These are phyloP conservation scores for Geoglossum glabrum DNA, from an alignment of 495 filamentous ascomycete genomes.

Conservation along the genomic window DNA sequence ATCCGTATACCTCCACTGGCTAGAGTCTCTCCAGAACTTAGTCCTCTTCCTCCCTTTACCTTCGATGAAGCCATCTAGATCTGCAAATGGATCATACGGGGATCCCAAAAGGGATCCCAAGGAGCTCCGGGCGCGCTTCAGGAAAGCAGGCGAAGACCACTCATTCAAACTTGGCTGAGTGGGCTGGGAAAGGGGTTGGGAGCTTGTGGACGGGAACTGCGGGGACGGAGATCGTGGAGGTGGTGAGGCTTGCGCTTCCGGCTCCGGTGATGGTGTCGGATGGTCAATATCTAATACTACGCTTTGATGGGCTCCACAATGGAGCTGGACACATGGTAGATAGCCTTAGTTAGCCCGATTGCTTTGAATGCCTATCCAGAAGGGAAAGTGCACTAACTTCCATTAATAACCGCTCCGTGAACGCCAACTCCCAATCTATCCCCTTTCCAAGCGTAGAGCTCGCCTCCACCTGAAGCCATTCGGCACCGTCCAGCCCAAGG, in stretches of 20 bases:
- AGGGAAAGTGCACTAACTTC: constrained; percentile 25
- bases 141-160: constrained; percentile 61
- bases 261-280: constrained; percentile 13
- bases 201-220: not conserved
- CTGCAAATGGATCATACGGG: constrained; percentile 44
- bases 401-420: constrained; percentile 34
- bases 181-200: not conserved
- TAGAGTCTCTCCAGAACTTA: constrained; percentile 46
- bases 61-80: constrained; percentile 42
- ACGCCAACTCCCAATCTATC: constrained; percentile 55
- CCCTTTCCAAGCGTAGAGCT: constrained; percentile 41
- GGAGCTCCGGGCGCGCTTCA: constrained; percentile 41
- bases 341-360: not conserved
- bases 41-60: constrained; percentile 50
- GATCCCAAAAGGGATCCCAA: constrained; percentile 37
- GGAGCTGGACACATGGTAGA: not conserved
- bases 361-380: not conserved
- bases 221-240: constrained; percentile 2
- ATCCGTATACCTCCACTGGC: constrained; percentile 50
- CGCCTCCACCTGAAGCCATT: constrained; percentile 28
- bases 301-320: constrained; percentile 4
- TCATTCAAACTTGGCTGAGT: constrained; percentile 12
- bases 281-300: constrained; percentile 31
- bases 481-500: constrained; percentile 44
- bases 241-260: constrained; percentile 1